These are phyloP conservation scores for Exserohilum turcica DNA, from an alignment of 2,329 filamentous ascomycete species.

Conservation along the genomic window DNA sequence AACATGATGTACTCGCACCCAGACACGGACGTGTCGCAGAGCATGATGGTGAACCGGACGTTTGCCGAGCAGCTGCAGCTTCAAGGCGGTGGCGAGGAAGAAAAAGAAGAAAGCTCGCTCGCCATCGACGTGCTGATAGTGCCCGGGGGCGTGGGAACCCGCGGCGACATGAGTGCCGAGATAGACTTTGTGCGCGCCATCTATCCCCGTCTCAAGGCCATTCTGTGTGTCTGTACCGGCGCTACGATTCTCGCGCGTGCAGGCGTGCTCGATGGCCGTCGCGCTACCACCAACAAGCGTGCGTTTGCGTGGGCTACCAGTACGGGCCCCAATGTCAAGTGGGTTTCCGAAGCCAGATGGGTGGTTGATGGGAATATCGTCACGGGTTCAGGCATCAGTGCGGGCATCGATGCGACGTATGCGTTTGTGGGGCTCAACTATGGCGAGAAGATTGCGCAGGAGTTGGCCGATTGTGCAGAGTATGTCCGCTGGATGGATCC, in stretches of 20 bases:
- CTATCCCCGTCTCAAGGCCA: conserved; percentile 57
- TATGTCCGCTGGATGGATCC: conserved; percentile 60
- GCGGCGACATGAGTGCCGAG: conserved; percentile 38
- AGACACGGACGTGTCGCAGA: conserved; percentile 24
- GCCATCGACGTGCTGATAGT: conserved; percentile 64
- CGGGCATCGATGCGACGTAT: conserved; percentile 65
- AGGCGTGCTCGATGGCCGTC: conserved; percentile 62
- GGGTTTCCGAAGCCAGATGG: conserved; percentile 60
- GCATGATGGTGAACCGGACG: conserved; percentile 21
- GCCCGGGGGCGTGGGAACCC: conserved; percentile 64
- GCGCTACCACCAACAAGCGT: conserved; percentile 69
- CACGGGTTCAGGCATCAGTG: conserved; percentile 67
- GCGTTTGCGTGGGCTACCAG: conserved; percentile 51
- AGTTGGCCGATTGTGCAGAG: conserved; percentile 58
- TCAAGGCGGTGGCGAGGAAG: conserved; percentile 11
- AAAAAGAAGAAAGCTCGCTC: conserved; percentile 8
- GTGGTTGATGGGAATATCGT: conserved; percentile 68
- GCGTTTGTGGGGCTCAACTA: conserved; percentile 60
- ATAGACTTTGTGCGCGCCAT: conserved; percentile 55
- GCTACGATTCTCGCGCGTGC: conserved; percentile 61
- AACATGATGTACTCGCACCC: conserved; percentile 24
- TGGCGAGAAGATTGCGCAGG: conserved; percentile 56
- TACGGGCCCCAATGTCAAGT: conserved; percentile 58
- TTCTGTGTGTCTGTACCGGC: conserved; percentile 70
- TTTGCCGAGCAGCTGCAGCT: conserved; percentile 23